Percentiles rank a stretch among this genome's conserved stretches.
These are phyloP conservation scores for Melanomma pulvis-pyrius DNA, from an alignment of 495 filamentous ascomycete species.

Conservation along the genomic window DNA sequence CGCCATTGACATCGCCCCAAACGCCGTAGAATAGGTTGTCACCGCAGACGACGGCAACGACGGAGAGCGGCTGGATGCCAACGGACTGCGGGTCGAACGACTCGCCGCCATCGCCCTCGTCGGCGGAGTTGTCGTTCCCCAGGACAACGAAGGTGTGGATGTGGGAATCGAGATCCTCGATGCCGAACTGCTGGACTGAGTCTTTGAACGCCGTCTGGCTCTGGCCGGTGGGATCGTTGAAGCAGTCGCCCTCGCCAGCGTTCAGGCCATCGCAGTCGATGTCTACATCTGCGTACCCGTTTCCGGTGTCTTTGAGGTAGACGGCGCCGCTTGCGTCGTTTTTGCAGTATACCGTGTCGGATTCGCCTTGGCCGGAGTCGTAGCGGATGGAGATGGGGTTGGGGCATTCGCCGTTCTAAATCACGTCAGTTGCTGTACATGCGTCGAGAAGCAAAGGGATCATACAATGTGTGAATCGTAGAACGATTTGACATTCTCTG, in stretches of 20 bases:
- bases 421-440: background rate
- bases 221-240: conserved; percentile 51
- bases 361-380: conserved; percentile 11
- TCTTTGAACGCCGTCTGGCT: conserved; percentile 58
- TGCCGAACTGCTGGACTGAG: conserved; percentile 49
- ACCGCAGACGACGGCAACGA: conserved; percentile 66
- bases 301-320: conserved; percentile 33
- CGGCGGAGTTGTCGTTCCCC: conserved; percentile 55
- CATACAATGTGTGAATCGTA: background rate
- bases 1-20: conserved; percentile 69
- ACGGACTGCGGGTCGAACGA: conserved; percentile 55
- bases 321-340: conserved; percentile 24
- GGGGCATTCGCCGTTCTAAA: conserved; percentile 11
- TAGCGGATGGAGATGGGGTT: conserved; percentile 25
- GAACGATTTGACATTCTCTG: background rate
- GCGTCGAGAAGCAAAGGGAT: background rate
- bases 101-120: conserved; percentile 35
- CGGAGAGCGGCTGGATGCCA: conserved; percentile 61
- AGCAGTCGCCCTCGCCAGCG: conserved; percentile 53
- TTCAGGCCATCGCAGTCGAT: conserved; percentile 70
- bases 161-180: conserved; percentile 62
- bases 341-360: conserved; percentile 38
- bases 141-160: conserved; percentile 69
- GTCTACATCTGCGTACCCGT: conserved; percentile 66
- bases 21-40: conserved; percentile 63